phyloP scores from a whole-genome alignment of 1,284 basidiomycete genomes.

The Retiboletus flavoniger region DNA sequence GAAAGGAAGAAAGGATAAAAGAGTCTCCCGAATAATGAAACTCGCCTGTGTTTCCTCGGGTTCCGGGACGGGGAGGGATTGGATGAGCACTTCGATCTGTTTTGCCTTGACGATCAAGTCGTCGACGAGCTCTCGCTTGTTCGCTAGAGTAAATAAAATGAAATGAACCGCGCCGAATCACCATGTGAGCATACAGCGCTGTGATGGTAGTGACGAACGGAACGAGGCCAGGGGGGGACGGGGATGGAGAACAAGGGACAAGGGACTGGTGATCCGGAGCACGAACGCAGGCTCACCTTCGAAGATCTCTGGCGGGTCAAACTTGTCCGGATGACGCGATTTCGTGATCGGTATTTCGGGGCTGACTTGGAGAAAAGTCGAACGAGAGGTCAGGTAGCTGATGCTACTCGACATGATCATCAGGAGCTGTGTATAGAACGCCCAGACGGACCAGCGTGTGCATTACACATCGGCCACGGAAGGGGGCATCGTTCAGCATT shows the following conservation, averaged over 20 bases:
- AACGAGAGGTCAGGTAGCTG: conserved; percentile 68
- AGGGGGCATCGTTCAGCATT: background rate
- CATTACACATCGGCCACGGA: background rate
- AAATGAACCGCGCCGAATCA: background rate
- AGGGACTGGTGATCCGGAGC: background rate
- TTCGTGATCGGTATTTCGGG: conserved; percentile 74
- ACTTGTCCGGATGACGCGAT: conserved; percentile 65
- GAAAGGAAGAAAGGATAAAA: too few species aligned
- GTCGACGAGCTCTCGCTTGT: conserved; percentile 74
- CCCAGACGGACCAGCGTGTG: background rate
- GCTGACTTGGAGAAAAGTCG: conserved; percentile 73
- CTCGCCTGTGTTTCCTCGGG: conserved; percentile 68
- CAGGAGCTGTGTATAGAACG: conserved; percentile 53
- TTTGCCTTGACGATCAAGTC: conserved; percentile 82
- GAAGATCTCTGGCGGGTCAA: conserved; percentile 65
- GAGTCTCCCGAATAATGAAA: background rate
- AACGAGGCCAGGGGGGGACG: background rate
- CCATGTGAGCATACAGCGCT: background rate
- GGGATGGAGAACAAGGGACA: background rate
- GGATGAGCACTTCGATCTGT: conserved; percentile 78
- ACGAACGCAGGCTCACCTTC: conserved; percentile 41
- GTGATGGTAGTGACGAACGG: background rate
- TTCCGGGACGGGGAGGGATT: conserved; percentile 71
- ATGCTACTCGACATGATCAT: conserved; percentile 80
- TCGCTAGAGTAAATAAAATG: conserved; percentile 46